phyloP scores from a whole-genome alignment of 768 basidiomycete genomes.

The Pleurotus giganteus region DNA sequence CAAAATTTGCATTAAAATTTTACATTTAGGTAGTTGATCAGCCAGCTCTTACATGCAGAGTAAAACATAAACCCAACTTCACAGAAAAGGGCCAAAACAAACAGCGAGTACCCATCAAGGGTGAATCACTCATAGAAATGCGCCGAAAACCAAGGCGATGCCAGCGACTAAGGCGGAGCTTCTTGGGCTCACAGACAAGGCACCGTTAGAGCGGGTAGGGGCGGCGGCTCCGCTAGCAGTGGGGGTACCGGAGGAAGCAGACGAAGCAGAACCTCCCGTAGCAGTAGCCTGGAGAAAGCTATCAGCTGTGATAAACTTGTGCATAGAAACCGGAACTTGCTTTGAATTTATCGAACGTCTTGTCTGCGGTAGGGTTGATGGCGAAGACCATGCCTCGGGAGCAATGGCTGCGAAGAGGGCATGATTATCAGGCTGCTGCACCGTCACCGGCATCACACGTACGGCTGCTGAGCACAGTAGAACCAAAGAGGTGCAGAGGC shows the following conservation, averaged over 20 bases:
- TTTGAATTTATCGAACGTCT: slow-evolving; percentile 40
- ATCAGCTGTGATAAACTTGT: background rate
- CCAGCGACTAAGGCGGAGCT: background rate
- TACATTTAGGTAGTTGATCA: no score
- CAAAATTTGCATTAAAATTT: no score
- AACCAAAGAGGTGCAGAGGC: slow-evolving; percentile 50
- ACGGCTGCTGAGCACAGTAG: slow-evolving; percentile 43
- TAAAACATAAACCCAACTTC: background rate
- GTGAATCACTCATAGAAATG: background rate
- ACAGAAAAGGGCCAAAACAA: background rate
- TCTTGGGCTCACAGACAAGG: background rate
- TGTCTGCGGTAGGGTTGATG: slow-evolving; percentile 46
- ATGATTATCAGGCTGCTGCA: no score
- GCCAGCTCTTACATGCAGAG: background rate
- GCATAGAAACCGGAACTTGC: slow-evolving; percentile 12
- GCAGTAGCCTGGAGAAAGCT: slow-evolving; percentile 21
- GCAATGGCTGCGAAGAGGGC: slow-evolving; percentile 39
- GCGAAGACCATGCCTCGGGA: slow-evolving; percentile 53
- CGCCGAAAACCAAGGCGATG: background rate
- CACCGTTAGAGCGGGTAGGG: slow-evolving; percentile 1
- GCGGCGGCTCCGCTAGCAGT: slow-evolving; percentile 16
- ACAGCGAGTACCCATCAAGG: background rate
- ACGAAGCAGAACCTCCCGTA: slow-evolving; percentile 11
- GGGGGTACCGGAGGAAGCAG: slow-evolving; percentile 1
- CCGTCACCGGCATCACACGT: no score